Base-by-base conservation (phyloP, 108 stramenopile species). In the Cyclotella cryptica region DNA sequence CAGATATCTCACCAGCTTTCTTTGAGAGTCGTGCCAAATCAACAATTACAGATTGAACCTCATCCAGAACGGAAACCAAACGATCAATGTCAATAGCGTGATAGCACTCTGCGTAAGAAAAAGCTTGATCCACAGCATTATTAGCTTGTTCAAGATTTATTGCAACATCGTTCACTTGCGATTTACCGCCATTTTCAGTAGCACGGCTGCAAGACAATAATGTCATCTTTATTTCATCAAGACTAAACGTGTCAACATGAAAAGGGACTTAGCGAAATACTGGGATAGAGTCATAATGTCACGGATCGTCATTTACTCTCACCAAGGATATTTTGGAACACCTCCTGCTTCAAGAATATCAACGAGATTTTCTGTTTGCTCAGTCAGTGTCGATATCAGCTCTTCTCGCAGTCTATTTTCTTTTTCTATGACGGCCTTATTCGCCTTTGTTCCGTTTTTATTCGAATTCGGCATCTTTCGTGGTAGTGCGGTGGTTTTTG, bases 61-160 rank as follows among this genome's bases (percentile, higher is more conserved):
- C 73, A 53, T 81, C 47, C 26, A 81, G 60, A 13, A 69, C 27
- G 10, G 22, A 19, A 30, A 74, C 44, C 9, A 81, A 40, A 19
- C 26, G 24, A 19, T 27, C 13, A 13, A 74, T 72, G 51, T 81
- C 68, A 27, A 81, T 42, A 12, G 61, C 72, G 0, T 59, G 68
- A 69, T 74, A 81, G 41, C 80, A 74, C 9, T 53, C 43, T 5
- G 42, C 66, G n/a, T 42, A 70, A 17, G 73, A 69, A 65, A 72
- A 69, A 28, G 80, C 24, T 28, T 44, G 39, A 24, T 47, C 61
- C 0, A 74, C 52, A 18, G 59, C 67, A 43, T 53, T 55, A 8
- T 64, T 53, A 11, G 62, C 72, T 9, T 63, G 19, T 22, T 54
- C 67, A 11, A 81, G 26, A 44, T 28, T 68, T 2, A 1, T 0